These are phyloP conservation scores for Musa troglodytarum DNA, from an alignment of 176 grass and related monocot genomes.

Conservation along the genomic window DNA sequence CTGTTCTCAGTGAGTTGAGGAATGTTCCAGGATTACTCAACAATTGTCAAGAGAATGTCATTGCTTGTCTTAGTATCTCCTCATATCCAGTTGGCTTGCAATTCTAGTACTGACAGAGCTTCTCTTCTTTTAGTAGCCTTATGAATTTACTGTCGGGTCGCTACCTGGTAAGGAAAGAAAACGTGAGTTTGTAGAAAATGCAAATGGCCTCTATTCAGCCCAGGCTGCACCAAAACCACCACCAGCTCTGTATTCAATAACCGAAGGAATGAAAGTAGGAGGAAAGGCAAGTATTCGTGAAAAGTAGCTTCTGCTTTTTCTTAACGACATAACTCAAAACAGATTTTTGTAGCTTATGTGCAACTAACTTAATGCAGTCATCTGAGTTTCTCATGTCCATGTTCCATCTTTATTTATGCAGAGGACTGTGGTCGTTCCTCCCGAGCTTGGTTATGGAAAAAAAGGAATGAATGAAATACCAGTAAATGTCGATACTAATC, in stretches of 20 bases:
- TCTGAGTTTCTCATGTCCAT: background rate
- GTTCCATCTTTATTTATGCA: constrained; percentile 21
- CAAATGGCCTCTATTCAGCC: constrained; percentile 74
- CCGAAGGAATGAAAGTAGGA: constrained; percentile 94
- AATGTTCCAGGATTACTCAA: background rate
- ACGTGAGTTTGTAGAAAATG: constrained; percentile 71
- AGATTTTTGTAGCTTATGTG: no score
- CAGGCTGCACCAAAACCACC: constrained; percentile 89
- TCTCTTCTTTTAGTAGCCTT: constrained; percentile 74
- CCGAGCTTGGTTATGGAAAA: constrained; percentile 70
- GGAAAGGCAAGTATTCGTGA: constrained; percentile 48
- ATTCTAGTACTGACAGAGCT: background rate
- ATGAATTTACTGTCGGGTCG: constrained; percentile 84
- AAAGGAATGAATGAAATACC: constrained; percentile 73
- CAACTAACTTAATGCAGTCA: background rate
- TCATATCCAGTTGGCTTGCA: background rate
- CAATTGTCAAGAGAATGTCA: background rate
- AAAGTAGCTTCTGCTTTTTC: background rate
- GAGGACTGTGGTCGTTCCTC: constrained; percentile 77
- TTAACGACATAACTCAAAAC: no score
- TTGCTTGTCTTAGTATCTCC: background rate
- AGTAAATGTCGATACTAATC: constrained; percentile 25
- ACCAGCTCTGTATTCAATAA: constrained; percentile 54
- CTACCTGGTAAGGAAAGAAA: constrained; percentile 81
- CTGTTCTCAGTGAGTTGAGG: background rate